Evolutionary conservation across 768 basidiomycete species (phyloP).

Genomic region (Auriscalpium orientale): DNA sequence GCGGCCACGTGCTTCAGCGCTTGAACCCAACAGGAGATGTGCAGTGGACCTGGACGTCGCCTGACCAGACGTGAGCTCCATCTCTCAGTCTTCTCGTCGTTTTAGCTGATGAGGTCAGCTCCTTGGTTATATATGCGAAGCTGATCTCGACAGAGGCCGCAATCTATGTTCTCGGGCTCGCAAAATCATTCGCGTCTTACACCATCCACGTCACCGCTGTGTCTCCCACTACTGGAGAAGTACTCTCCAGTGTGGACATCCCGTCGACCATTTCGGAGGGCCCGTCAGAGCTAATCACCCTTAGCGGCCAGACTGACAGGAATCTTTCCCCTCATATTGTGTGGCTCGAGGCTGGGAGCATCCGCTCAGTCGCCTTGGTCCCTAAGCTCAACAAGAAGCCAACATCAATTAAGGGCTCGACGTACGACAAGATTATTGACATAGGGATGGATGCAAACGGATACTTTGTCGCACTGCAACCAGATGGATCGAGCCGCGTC

Average conservation of each 20-base stretch:
- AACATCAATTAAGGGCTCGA: constrained; percentile 30
- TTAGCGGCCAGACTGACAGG: constrained; percentile 17
- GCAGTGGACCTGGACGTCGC: constrained; percentile 67
- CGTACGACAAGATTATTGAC: constrained; percentile 51
- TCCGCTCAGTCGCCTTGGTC: constrained; percentile 44
- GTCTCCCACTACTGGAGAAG: constrained; percentile 42
- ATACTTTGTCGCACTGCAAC: constrained; percentile 49
- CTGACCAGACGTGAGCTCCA: constrained; percentile 52
- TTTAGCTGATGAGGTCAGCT: constrained; percentile 32
- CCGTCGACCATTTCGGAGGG: constrained; percentile 40
- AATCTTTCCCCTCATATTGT: constrained; percentile 29
- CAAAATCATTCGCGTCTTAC: constrained; percentile 39
- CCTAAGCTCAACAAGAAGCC: constrained; percentile 46
- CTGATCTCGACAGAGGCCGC: constrained; percentile 45
- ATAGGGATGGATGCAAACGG: constrained; percentile 52
- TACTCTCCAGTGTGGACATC: constrained; percentile 42
- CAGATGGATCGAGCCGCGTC: constrained; percentile 50
- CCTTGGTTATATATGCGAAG: constrained; percentile 55
- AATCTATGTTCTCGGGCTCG: constrained; percentile 48
- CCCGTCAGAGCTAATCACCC: constrained; percentile 28
- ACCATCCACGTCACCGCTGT: constrained; percentile 64
- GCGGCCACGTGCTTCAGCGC: constrained; percentile 50
- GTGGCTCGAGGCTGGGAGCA: constrained; percentile 46
- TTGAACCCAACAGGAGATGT: constrained; percentile 47
- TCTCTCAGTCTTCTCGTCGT: background rate